Conservation (phyloP, 371 early-diverging fungal species). For the Massospora cicadina region DNA sequence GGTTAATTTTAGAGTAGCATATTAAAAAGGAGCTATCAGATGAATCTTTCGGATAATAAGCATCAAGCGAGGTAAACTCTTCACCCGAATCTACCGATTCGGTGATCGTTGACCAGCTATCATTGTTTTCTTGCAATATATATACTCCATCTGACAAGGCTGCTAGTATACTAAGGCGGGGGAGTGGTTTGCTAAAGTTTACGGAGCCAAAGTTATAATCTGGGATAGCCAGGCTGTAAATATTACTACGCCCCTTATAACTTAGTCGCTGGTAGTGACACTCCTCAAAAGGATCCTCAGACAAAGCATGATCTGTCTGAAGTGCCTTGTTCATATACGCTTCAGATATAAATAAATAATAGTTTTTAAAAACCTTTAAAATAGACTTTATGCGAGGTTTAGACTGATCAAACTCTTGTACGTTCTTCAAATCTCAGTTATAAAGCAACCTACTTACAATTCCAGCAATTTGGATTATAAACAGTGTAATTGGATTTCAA, state of each 20-base stretch:
- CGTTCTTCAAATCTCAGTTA: too few relatives aligned
- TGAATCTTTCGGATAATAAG: background rate
- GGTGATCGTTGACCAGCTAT: constrained; percentile 2
- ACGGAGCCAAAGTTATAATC: background rate
- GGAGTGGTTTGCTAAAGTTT: background rate
- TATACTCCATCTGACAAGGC: constrained; percentile 9
- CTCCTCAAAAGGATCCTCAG: constrained; percentile 4
- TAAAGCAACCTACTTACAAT: too few relatives aligned
- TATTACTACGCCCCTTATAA: constrained; percentile 4
- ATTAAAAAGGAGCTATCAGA: constrained; percentile 5
- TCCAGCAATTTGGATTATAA: too few relatives aligned
- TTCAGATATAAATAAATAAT: too few relatives aligned
- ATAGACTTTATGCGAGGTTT: too few relatives aligned
- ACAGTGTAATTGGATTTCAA: too few relatives aligned
- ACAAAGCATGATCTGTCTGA: background rate
- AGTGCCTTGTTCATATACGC: too few relatives aligned
- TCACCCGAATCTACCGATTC: constrained; percentile 8
- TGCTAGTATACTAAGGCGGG: background rate
- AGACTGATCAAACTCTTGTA: too few relatives aligned
- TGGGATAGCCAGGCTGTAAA: constrained; percentile 8
- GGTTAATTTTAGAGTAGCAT: background rate
- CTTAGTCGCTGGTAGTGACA: constrained; percentile 3
- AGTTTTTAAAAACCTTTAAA: too few relatives aligned
- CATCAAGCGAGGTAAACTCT: constrained; percentile 4
- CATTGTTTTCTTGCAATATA: background rate